Conservation (phyloP, 2,329 filamentous ascomycete genomes). For the Fusarium keratoplasticum region DNA sequence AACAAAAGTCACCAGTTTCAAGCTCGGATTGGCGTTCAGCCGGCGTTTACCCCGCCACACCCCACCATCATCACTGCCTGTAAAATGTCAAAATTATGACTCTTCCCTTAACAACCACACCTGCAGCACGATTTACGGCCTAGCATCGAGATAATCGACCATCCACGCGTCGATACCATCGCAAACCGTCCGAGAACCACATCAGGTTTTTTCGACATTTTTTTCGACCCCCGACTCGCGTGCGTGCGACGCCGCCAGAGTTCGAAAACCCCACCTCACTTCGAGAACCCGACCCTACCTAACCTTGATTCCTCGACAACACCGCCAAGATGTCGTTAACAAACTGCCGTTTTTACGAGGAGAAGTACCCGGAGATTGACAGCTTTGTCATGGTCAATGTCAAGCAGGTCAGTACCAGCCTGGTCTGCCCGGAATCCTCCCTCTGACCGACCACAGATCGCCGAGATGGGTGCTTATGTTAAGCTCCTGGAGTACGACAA, state of each 20-base stretch:
- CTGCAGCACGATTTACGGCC: slow-evolving; percentile 41
- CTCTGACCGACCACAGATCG: slow-evolving; percentile 72
- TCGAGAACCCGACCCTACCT: slow-evolving; percentile 37
- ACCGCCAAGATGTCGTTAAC: slow-evolving; percentile 88
- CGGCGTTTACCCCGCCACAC: slow-evolving; percentile 49
- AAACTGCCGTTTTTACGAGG: slow-evolving; percentile 97
- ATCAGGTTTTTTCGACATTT: slow-evolving; percentile 22
- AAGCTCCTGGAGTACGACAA: slow-evolving; percentile 99
- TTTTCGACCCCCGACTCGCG: slow-evolving; percentile 24
- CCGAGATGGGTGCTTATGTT: slow-evolving; percentile 99
- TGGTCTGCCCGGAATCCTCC: slow-evolving; percentile 17
- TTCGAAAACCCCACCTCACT: slow-evolving; percentile 48
- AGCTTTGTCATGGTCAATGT: slow-evolving; percentile 99
- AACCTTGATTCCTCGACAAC: slow-evolving; percentile 42
- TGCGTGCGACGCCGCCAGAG: slow-evolving; percentile 42
- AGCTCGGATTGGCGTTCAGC: background rate
- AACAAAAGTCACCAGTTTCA: background rate
- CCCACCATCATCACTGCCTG: slow-evolving; percentile 53
- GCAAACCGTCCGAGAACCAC: slow-evolving; percentile 2
- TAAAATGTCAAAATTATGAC: slow-evolving; percentile 60
- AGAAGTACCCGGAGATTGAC: slow-evolving; percentile 95
- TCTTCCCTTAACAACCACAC: slow-evolving; percentile 45
- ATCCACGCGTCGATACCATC: slow-evolving; percentile 12
- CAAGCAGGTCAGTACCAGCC: slow-evolving; percentile 78
- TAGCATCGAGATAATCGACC: slow-evolving; percentile 31